Base-by-base conservation (phyloP, 768 basidiomycete genomes). In the Russula sp. region DNA sequence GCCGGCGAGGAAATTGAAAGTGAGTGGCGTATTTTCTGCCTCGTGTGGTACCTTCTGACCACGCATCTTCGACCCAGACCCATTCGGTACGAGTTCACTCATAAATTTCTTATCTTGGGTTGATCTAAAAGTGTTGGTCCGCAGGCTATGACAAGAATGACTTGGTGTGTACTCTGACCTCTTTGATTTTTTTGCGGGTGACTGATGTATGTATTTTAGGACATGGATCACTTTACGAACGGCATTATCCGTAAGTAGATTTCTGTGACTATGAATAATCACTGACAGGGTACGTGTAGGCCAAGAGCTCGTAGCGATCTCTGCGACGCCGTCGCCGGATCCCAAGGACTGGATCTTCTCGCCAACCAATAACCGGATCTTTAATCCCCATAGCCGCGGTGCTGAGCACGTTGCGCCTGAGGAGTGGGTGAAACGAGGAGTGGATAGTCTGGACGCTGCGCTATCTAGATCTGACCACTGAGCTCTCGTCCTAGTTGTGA, bases 1-100 rank as follows among this genome's bases (percentile, higher is more conserved):
- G 85, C 85, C 34, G 86, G 86, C 47, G 85, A 87, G 71, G 86
- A 87, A 72, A 87, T 88, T 59, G 85, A 87, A 72, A 86, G 85
- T 86, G 62, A 67, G 83, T 74, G 29, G 45, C 25, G 38, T 51
- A 41, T 55, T 22, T 55, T 42, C 29, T 54, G 52, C 55, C 25
- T 46, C 48, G 35, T 63, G 41, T 50, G 8, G 43, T 49, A 55
- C 18, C 56, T 45, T 45, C 65, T 56, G 56, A 55, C 58, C 48
- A 36, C 41, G 43, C 50, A 39, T 58, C n/a, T 47, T 14, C 59
- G 55, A 34, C 39, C 41, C 61, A 80, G 77, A 80, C 71, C 79
- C 79, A n/a, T 80, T 79, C 67, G 80, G 75, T 71, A 66, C 68
- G 73, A 59, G 22, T 39, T 32, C 43, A 49, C 29, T 56, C 46